Conservation (phyloP, 2,329 filamentous ascomycete species). For the Apiospora hydei region DNA sequence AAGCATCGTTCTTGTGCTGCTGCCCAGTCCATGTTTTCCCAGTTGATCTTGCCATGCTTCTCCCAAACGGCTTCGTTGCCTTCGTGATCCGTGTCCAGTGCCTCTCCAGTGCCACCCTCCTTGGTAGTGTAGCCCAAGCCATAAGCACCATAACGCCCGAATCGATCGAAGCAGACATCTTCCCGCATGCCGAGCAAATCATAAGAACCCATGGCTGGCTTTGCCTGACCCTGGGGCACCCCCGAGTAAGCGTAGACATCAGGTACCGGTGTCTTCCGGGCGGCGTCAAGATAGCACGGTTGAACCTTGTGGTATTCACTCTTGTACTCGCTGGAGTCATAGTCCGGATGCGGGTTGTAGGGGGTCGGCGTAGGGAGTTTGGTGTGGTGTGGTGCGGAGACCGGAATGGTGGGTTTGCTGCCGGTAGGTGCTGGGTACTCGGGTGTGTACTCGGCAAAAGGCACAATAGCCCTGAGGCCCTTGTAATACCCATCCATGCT, state of each 20-base stretch:
- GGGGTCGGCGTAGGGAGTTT: constrained; percentile 53
- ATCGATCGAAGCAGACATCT: constrained; percentile 88
- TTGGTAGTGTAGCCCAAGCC: constrained; percentile 81
- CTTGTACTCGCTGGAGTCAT: constrained; percentile 63
- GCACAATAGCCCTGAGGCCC: constrained; percentile 75
- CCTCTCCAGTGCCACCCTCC: constrained; percentile 74
- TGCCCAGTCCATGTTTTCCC: constrained; percentile 62
- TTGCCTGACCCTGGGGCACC: constrained; percentile 77
- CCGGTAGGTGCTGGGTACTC: constrained; percentile 70
- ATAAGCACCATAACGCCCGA: constrained; percentile 84
- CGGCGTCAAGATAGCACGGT: constrained; percentile 69
- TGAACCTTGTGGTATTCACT: constrained; percentile 60
- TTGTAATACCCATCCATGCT: constrained; percentile 85
- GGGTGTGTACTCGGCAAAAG: constrained; percentile 67
- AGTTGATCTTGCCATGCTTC: constrained; percentile 62
- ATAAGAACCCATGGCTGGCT: constrained; percentile 80
- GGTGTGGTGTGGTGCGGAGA: constrained; percentile 40
- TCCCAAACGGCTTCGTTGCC: constrained; percentile 69
- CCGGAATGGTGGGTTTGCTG: constrained; percentile 31
- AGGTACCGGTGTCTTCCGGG: constrained; percentile 63
- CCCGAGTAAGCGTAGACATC: constrained; percentile 74
- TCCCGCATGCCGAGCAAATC: constrained; percentile 75
- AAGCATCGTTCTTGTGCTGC: constrained; percentile 61
- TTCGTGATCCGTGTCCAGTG: constrained; percentile 74
- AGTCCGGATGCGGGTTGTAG: constrained; percentile 76